Evolutionary conservation across 73 alveolate genomes (phyloP), one percentile per base, ranked within the genome.

Genomic region (Halteria grandinella): DNA sequence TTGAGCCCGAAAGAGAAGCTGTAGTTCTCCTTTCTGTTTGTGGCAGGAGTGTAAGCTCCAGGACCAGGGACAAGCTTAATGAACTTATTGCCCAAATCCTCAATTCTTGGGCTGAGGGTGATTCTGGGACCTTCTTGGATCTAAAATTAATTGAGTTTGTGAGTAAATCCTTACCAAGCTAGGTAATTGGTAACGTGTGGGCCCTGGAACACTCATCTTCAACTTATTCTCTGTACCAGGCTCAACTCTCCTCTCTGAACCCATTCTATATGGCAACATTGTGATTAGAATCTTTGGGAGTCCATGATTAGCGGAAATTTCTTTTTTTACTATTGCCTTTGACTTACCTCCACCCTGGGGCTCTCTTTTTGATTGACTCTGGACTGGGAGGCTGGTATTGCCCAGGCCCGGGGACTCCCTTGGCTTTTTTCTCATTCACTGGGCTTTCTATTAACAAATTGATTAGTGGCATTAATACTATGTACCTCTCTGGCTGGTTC

Each of bases 31-130:
- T 28, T n/a, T 23, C 55, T 51, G 8, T 37, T 5, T 20, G 64
- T 23, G 1, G 57, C 71, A 39, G 87, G 87, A 23, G 60, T 63
- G 48, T 77, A 77, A 7, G 74, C 55, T 4, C 82, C 89, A 21
- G 89, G 89, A 1, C 89, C 89, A 4, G 89, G 89, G 4, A 45
- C 33, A 20, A 34, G 25, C 21, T 47, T 77, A 33, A 11, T 45
- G 47, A 75, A 39, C 21, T 75, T 60, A 1, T 40, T 37, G n/a
- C 24, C 23, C 10, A 5, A 10, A 2, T 15, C 39, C 27, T 60
- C 40, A 1, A 60, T 15, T 11, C 77, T 34, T 37, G 77, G 77
- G 43, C 77, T 60, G 11, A 60, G 29, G 12, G 44, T 24, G 2
- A 60, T 40, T 21, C 27, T 60, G 2, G 77, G 77, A n/a, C 77